Percentiles rank a stretch among this genome's conserved stretches.
Evolutionary conservation across 306 rosid species (phyloP).

Genomic region (Cajanus cajan): DNA sequence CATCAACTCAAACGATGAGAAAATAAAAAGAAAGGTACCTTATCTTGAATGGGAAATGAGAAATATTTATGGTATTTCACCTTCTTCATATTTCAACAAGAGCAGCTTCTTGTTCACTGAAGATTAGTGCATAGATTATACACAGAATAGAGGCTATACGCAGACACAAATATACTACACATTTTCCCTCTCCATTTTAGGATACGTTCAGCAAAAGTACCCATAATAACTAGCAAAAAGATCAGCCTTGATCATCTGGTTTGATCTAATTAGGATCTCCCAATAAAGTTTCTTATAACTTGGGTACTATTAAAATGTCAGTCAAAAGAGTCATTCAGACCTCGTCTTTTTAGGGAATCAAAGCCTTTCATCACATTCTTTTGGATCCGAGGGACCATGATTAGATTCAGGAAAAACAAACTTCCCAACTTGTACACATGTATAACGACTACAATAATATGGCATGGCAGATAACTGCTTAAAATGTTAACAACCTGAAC

Average conservation of each 20-base stretch:
- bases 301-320: neutral
- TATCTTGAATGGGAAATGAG: slow-evolving; percentile 21
- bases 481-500: neutral
- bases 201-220: neutral
- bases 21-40: slow-evolving; percentile 13
- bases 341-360: neutral
- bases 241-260: neutral
- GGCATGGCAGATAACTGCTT: neutral
- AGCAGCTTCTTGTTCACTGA: slow-evolving; percentile 6
- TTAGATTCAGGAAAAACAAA: neutral
- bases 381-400: neutral
- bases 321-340: neutral
- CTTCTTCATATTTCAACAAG: too few relatives aligned
- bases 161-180: neutral
- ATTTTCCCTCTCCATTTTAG: neutral
- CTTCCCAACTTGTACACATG: neutral
- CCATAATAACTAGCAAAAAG: neutral
- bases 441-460: too few relatives aligned
- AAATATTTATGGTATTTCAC: neutral
- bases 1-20: neutral
- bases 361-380: neutral
- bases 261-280: neutral
- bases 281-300: neutral
- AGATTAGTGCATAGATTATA: neutral
- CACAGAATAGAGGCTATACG: neutral